phyloP scores from a whole-genome alignment of 2,329 filamentous ascomycete genomes.

The Aspergillus sp. region DNA sequence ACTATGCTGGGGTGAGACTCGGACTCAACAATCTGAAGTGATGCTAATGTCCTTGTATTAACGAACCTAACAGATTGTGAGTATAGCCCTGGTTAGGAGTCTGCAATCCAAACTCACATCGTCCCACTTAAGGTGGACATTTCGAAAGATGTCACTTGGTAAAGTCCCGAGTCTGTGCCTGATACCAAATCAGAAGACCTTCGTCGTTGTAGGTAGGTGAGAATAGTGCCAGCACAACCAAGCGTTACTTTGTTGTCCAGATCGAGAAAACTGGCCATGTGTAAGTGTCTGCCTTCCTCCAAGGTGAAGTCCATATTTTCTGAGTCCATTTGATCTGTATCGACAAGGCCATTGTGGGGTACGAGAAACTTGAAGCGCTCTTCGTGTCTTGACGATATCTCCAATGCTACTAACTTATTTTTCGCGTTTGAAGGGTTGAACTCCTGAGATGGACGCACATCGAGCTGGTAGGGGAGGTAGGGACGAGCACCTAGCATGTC shows the following conservation, averaged over 20 bases:
- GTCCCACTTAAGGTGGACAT: constrained; percentile 70
- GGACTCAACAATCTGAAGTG: constrained; percentile 80
- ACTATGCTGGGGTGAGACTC: constrained; percentile 82
- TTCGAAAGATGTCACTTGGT: constrained; percentile 63
- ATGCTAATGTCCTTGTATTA: constrained; percentile 74
- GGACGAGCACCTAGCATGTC: constrained; percentile 46
- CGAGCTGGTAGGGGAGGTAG: constrained; percentile 61
- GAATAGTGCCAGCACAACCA: constrained; percentile 81
- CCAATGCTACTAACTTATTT: constrained; percentile 63
- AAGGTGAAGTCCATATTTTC: constrained; percentile 50
- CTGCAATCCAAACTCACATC: constrained; percentile 48
- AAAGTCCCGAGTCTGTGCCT: constrained; percentile 56
- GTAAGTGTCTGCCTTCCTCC: constrained; percentile 64
- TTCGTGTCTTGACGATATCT: constrained; percentile 50
- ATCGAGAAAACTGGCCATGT: constrained; percentile 69
- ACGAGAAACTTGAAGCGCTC: constrained; percentile 59
- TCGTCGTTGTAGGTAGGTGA: constrained; percentile 74
- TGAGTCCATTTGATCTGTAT: constrained; percentile 38
- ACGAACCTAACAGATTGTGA: constrained; percentile 64
- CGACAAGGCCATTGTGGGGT: constrained; percentile 55
- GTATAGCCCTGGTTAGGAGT: not conserved
- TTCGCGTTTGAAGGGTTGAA: constrained; percentile 69
- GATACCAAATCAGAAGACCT: constrained; percentile 63
- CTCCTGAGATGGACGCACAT: constrained; percentile 68
- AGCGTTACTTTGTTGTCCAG: constrained; percentile 73